phyloP scores from a whole-genome alignment of 768 basidiomycete species.

The Mycena haematopus region DNA sequence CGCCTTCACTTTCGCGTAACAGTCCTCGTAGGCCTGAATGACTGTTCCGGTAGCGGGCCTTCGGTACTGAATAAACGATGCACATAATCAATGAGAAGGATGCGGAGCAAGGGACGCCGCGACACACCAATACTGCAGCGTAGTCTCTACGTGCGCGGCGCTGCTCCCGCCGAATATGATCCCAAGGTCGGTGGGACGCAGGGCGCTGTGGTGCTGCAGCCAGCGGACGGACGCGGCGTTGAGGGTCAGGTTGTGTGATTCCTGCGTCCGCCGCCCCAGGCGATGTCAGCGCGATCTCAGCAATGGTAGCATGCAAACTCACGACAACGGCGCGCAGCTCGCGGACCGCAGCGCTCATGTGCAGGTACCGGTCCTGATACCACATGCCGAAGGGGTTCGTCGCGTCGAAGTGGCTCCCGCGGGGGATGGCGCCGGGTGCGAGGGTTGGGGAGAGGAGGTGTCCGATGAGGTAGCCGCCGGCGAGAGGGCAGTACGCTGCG shows the following conservation, averaged over 20 bases:
- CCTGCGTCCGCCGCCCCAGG: constrained; percentile 34
- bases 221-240: constrained; percentile 55
- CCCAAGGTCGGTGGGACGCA: constrained; percentile 46
- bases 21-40: constrained; percentile 53
- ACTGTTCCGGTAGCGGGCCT: constrained; percentile 58
- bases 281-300: not conserved
- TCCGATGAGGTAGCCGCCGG: constrained; percentile 52
- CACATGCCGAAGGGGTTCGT: constrained; percentile 40
- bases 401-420: constrained; percentile 49
- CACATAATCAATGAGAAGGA: not conserved
- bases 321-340: constrained; percentile 45
- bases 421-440: constrained; percentile 25
- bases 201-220: constrained; percentile 55
- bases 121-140: constrained; percentile 27
- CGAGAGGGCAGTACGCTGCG: constrained; percentile 51
- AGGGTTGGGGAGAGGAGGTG: constrained; percentile 37
- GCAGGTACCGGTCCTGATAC: constrained; percentile 49
- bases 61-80: constrained; percentile 41
- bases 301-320: constrained; percentile 17
- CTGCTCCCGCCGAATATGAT: constrained; percentile 55
- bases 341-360: constrained; percentile 43
- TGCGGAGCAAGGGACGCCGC: not conserved
- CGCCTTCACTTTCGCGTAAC: constrained; percentile 45
- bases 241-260: constrained; percentile 46
- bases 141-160: constrained; percentile 37